Evolutionary conservation across 2,329 filamentous ascomycete species (phyloP).

Genomic region (Trichothecium roseum): DNA sequence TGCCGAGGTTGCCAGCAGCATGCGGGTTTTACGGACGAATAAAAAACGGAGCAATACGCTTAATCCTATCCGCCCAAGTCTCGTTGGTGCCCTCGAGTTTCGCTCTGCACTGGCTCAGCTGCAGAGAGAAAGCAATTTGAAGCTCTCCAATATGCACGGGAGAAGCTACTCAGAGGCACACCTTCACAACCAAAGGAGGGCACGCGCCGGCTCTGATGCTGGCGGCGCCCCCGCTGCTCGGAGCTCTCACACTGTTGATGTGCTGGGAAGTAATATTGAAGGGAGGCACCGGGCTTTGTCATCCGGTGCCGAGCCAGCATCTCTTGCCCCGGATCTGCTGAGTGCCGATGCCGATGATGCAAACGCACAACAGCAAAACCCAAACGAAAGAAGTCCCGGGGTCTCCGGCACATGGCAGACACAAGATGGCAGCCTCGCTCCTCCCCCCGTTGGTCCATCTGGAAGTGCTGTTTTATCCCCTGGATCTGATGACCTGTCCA

Average conservation of each 20-base stretch:
- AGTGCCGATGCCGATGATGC: slow-evolving; percentile 2
- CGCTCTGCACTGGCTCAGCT: slow-evolving; percentile 81
- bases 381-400: slow-evolving; percentile 16
- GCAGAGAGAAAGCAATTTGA: slow-evolving; percentile 68
- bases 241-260: neutral
- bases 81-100: slow-evolving; percentile 90
- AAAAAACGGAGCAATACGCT: slow-evolving; percentile 61
- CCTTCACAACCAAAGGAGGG: slow-evolving; percentile 6
- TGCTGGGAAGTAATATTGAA: neutral
- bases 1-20: slow-evolving; percentile 83
- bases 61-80: slow-evolving; percentile 80
- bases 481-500: neutral
- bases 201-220: neutral
- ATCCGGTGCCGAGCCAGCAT: slow-evolving; percentile 26
- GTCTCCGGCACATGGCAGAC: slow-evolving; percentile 20
- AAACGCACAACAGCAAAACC: neutral
- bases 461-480: neutral
- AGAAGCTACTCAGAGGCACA: slow-evolving; percentile 39
- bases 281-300: slow-evolving; percentile 31
- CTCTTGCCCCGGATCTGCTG: slow-evolving; percentile 9
- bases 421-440: slow-evolving; percentile 29
- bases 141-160: slow-evolving; percentile 56
- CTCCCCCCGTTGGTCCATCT: slow-evolving; percentile 19
- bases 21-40: slow-evolving; percentile 69
- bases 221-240: neutral